Evolutionary conservation across 257 asterid genomes (phyloP).

Genomic region (Gynochthodes officinalis): DNA sequence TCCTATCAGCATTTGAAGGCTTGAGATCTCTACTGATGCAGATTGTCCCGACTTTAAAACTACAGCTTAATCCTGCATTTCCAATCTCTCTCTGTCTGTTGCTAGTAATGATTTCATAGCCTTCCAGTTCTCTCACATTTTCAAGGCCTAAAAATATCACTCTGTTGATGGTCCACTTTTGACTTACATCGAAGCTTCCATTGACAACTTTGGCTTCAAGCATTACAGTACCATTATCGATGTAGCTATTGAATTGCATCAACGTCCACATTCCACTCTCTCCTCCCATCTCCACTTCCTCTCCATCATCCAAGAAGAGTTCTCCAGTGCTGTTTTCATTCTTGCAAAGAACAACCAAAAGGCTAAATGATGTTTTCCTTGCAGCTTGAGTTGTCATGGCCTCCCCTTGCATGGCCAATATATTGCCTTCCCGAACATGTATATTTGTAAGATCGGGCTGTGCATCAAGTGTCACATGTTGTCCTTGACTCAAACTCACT

Average conservation of each 20-base stretch:
- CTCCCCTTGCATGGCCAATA: constrained; percentile 44
- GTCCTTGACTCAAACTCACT: constrained; percentile 22
- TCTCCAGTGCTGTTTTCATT: constrained; percentile 34
- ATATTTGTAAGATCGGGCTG: constrained; percentile 35
- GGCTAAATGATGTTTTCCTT: constrained; percentile 32
- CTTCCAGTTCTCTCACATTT: constrained; percentile 12
- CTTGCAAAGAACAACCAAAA: constrained; percentile 36
- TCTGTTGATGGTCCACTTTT: constrained; percentile 31
- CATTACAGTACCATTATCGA: constrained; percentile 12
- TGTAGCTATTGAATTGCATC: constrained; percentile 27
- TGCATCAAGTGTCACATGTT: constrained; percentile 32
- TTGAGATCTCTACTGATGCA: constrained; percentile 25
- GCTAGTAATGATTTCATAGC: constrained; percentile 18
- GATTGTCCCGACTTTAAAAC: constrained; percentile 15
- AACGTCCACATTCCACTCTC: constrained; percentile 33
- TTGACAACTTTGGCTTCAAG: constrained; percentile 30
- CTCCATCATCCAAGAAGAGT: constrained; percentile 43
- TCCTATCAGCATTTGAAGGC: constrained; percentile 29
- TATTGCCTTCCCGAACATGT: constrained; percentile 38
- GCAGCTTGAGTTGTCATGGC: constrained; percentile 44
- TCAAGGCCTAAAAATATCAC: constrained; percentile 36
- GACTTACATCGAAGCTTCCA: constrained; percentile 29
- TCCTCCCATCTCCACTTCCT: constrained; percentile 34
- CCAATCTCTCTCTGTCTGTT: constrained; percentile 17
- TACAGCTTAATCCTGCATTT: constrained; percentile 3